Percentiles rank a stretch among this genome's conserved stretches.
Evolutionary conservation across 305 asterid genomes (phyloP).

Genomic region (Nicotiana rustica): DNA sequence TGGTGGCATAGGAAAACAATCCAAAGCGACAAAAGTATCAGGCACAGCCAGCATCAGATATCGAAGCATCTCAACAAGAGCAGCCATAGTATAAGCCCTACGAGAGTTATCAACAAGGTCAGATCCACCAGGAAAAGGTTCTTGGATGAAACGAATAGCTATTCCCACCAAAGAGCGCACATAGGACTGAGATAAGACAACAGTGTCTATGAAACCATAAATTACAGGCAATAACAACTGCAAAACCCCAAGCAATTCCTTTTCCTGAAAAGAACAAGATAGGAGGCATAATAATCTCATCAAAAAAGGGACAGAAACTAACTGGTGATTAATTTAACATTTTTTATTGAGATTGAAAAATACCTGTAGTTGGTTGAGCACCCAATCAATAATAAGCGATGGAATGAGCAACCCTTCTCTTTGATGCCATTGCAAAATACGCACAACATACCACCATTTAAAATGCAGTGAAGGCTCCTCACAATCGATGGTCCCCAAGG

Average conservation of each 20-base stretch:
- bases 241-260: constrained; percentile 78
- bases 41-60: constrained; percentile 92
- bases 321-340: constrained; percentile 13
- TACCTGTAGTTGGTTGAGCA: constrained; percentile 97
- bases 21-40: constrained; percentile 94
- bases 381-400: constrained; percentile 95
- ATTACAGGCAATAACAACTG: constrained; percentile 94
- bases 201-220: constrained; percentile 90
- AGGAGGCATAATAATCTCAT: constrained; percentile 35
- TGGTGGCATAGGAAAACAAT: constrained; percentile 87
- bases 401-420: constrained; percentile 92
- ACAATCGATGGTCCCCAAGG: constrained; percentile 58
- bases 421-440: constrained; percentile 96
- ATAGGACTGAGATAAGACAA: constrained; percentile 90
- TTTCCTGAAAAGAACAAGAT: constrained; percentile 69
- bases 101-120: constrained; percentile 96
- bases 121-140: constrained; percentile 98
- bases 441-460: constrained; percentile 99
- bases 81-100: constrained; percentile 87
- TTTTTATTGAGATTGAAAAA: constrained; percentile 12
- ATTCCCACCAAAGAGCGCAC: constrained; percentile 77
- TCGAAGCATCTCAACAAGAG: constrained; percentile 98
- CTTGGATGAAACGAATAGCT: constrained; percentile 83
- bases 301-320: constrained; percentile 4
- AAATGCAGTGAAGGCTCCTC: constrained; percentile 90